phyloP scores from a whole-genome alignment of 2,329 filamentous ascomycete species.

The Fusarium metavorans region DNA sequence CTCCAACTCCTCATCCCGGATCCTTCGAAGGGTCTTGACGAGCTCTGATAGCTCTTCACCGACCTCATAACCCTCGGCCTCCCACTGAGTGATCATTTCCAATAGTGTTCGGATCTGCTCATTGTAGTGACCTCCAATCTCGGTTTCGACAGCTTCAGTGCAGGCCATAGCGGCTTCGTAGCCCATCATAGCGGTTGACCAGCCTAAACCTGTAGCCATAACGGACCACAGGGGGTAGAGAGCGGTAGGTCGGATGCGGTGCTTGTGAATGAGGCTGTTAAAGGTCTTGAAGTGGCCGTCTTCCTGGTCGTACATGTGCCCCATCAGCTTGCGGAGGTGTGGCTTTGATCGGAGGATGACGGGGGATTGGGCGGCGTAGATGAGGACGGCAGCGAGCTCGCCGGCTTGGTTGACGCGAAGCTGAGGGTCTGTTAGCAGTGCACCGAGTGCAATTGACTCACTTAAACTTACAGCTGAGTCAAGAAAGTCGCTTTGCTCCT shows the following conservation, averaged over 20 bases:
- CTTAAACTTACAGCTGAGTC: slow-evolving; percentile 72
- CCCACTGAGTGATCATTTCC: slow-evolving; percentile 82
- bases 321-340: slow-evolving; percentile 89
- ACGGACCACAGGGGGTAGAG: slow-evolving; percentile 92
- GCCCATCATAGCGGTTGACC: slow-evolving; percentile 89
- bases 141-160: slow-evolving; percentile 97
- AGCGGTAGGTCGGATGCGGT: slow-evolving; percentile 90
- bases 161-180: slow-evolving; percentile 98
- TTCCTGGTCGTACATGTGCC: slow-evolving; percentile 99
- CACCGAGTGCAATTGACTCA: neutral
- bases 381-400: slow-evolving; percentile 94
- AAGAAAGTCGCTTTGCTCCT: slow-evolving; percentile 79
- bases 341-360: slow-evolving; percentile 84
- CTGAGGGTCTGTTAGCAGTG: slow-evolving; percentile 51
- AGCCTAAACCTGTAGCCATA: slow-evolving; percentile 84
- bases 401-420: slow-evolving; percentile 97
- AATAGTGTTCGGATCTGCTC: slow-evolving; percentile 86
- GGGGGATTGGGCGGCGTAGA: slow-evolving; percentile 91
- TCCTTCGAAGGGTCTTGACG: slow-evolving; percentile 79
- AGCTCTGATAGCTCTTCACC: slow-evolving; percentile 82
- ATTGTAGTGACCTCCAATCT: slow-evolving; percentile 97
- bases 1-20: slow-evolving; percentile 95
- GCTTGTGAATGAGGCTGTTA: slow-evolving; percentile 83
- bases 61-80: slow-evolving; percentile 81
- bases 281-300: slow-evolving; percentile 88